These are phyloP conservation scores for Cokeromyces recurvatus DNA, from an alignment of 371 early-diverging fungal genomes.

Conservation along the genomic window DNA sequence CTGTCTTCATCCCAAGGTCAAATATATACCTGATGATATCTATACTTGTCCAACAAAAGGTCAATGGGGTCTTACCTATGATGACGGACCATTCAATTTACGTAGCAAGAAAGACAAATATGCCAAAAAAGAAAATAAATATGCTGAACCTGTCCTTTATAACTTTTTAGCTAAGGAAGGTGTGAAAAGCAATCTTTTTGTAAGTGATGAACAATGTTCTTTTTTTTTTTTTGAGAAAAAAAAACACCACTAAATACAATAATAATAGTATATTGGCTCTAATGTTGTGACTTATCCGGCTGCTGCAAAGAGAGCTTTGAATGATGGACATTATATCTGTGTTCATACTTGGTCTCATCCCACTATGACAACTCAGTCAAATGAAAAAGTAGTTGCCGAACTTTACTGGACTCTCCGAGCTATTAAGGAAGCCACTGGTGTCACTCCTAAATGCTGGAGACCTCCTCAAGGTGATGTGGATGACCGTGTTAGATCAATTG, in stretches of 20 bases:
- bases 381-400: constrained; percentile 53
- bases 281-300: constrained; percentile 19
- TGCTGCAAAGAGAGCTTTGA: constrained; percentile 22
- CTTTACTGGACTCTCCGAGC: constrained; percentile 46
- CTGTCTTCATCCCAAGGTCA: constrained; percentile 19
- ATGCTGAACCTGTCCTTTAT: constrained; percentile 36
- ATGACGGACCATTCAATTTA: constrained; percentile 26
- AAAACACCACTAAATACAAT: too few species aligned
- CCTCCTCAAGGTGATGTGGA: constrained; percentile 54
- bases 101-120: constrained; percentile 12
- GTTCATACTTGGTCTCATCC: constrained; percentile 57
- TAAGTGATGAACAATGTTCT: constrained; percentile 12
- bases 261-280: constrained; percentile 19
- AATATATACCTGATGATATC: constrained; percentile 19
- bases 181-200: constrained; percentile 21
- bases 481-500: constrained; percentile 45
- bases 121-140: constrained; percentile 13
- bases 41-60: constrained; percentile 18
- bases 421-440: constrained; percentile 50
- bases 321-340: constrained; percentile 24
- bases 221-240: too few species aligned
- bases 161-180: constrained; percentile 26
- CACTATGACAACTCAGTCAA: constrained; percentile 45
- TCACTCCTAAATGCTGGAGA: constrained; percentile 51
- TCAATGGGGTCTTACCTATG: constrained; percentile 29